These are phyloP conservation scores for Colletotrichum gigasporum DNA, from an alignment of 2,329 filamentous ascomycete genomes.

Conservation along the genomic window DNA sequence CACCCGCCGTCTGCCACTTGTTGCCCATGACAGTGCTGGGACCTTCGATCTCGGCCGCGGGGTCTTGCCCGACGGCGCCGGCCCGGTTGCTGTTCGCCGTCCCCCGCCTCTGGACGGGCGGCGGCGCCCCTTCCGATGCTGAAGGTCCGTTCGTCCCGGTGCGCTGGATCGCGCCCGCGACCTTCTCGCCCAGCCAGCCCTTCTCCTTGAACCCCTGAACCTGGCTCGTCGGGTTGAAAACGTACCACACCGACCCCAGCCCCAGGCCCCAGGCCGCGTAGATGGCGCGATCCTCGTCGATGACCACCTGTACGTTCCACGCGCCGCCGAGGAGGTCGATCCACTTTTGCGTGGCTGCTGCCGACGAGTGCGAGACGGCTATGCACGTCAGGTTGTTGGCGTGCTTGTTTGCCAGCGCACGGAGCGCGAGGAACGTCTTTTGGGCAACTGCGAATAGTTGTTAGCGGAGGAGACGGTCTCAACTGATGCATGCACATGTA, in stretches of 20 bases:
- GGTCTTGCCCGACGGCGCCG: slow-evolving; percentile 27
- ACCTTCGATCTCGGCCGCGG: slow-evolving; percentile 44
- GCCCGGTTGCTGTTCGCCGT: slow-evolving; percentile 17
- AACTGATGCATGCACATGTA: neutral
- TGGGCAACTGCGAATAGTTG: slow-evolving; percentile 55
- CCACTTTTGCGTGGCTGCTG: slow-evolving; percentile 65
- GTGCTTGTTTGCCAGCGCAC: slow-evolving; percentile 62
- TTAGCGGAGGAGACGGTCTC: slow-evolving; percentile 5
- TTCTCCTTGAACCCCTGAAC: slow-evolving; percentile 63
- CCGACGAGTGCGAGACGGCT: slow-evolving; percentile 68
- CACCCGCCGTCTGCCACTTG: slow-evolving; percentile 65
- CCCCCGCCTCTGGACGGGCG: slow-evolving; percentile 22
- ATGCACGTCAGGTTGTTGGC: slow-evolving; percentile 60
- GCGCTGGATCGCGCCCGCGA: slow-evolving; percentile 55
- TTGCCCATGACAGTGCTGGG: slow-evolving; percentile 59
- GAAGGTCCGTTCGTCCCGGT: slow-evolving; percentile 15
- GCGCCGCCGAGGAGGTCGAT: slow-evolving; percentile 65
- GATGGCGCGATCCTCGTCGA: slow-evolving; percentile 65
- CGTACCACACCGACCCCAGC: slow-evolving; percentile 57
- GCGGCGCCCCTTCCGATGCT: neutral
- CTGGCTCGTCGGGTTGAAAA: slow-evolving; percentile 63
- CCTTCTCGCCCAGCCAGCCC: slow-evolving; percentile 62
- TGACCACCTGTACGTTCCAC: slow-evolving; percentile 63
- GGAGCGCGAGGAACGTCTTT: slow-evolving; percentile 65
- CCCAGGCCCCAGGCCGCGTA: slow-evolving; percentile 70